Evolutionary conservation across 179 eudicot genomes (phyloP).

Genomic region (Heliamphora pulchella): DNA sequence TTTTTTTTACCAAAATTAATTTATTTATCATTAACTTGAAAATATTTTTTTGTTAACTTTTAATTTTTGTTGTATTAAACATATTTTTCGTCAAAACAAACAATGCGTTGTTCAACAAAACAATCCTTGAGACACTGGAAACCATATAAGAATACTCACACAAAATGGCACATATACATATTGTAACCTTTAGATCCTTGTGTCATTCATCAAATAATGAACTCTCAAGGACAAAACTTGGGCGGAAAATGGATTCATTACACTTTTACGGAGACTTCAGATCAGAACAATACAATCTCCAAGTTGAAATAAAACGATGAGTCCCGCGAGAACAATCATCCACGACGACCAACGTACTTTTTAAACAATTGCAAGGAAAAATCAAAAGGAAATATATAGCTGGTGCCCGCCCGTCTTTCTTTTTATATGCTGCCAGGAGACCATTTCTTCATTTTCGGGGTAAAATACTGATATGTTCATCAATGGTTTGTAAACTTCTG

Average conservation of each 20-base stretch:
- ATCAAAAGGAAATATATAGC: background rate
- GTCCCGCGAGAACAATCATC: background rate
- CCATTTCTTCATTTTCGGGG: background rate
- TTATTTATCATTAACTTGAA: no score
- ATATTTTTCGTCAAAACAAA: no score
- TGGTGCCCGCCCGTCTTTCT: background rate
- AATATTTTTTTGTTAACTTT: no score
- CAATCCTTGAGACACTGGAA: no score
- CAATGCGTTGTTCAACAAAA: no score
- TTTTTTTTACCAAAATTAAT: no score
- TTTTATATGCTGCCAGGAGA: background rate
- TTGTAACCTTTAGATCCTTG: no score
- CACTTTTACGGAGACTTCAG: background rate
- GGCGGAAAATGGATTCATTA: background rate
- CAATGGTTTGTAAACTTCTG: conserved; percentile 58
- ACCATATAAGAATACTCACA: no score
- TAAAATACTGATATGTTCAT: background rate
- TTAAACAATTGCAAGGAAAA: background rate
- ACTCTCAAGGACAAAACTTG: background rate
- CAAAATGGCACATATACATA: no score
- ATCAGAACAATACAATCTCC: background rate
- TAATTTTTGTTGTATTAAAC: no score
- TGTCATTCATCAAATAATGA: background rate
- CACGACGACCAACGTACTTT: background rate
- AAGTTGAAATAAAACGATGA: background rate